Conservation (phyloP, 345 rosid species). For the Hypericum perforatum region DNA sequence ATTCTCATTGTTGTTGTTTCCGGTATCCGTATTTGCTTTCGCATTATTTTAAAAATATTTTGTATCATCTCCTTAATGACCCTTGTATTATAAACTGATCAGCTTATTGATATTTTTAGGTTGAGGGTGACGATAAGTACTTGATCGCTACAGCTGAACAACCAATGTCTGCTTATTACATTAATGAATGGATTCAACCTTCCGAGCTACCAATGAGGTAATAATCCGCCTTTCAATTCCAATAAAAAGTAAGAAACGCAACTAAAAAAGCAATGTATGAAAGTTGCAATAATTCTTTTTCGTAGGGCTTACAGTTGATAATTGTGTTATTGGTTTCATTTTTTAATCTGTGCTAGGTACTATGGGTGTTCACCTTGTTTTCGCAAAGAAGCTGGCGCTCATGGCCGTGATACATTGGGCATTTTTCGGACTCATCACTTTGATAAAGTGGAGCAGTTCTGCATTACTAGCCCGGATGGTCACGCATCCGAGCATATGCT, state of each 20-base stretch:
- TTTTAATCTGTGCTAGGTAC: slow-evolving; percentile 48
- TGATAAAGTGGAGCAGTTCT: slow-evolving; percentile 95
- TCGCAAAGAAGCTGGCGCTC: too few relatives aligned
- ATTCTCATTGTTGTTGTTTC: too few relatives aligned
- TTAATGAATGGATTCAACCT: slow-evolving; percentile 92
- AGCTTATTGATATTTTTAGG: too few relatives aligned
- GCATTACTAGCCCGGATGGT: slow-evolving; percentile 76
- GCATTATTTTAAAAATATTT: too few relatives aligned
- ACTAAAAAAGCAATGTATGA: too few relatives aligned
- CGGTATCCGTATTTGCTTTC: too few relatives aligned
- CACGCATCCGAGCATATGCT: slow-evolving; percentile 86
- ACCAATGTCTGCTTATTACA: slow-evolving; percentile 84
- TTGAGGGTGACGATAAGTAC: slow-evolving; percentile 88
- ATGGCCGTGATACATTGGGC: slow-evolving; percentile 85
- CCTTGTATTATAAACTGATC: too few relatives aligned
- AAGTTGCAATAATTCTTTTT: too few relatives aligned
- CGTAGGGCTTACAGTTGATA: neutral
- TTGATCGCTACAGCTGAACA: slow-evolving; percentile 97
- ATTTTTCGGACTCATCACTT: slow-evolving; percentile 97
- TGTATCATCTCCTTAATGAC: too few relatives aligned
- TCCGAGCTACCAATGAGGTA: slow-evolving; percentile 70
- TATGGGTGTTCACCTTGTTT: slow-evolving; percentile 95
- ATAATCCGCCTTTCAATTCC: neutral
- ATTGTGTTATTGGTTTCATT: slow-evolving; percentile 3
- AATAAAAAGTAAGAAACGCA: too few relatives aligned